Percentiles rank a stretch among this genome's conserved stretches.
Conservation (phyloP, 2,329 filamentous ascomycete species). For the Botryotinia globosa region DNA sequence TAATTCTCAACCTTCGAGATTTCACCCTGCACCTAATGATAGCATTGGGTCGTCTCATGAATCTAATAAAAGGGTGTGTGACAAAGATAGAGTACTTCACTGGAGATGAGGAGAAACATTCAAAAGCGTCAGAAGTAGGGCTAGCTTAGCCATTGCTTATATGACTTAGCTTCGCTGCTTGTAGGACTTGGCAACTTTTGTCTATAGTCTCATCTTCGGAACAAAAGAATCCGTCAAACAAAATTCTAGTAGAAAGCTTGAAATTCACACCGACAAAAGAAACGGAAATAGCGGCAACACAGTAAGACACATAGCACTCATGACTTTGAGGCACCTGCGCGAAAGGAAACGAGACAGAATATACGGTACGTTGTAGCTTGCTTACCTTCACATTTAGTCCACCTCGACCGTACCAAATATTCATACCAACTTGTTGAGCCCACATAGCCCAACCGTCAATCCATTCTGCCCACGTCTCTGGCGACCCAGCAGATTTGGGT, state of each 20-base stretch:
- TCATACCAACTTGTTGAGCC: constrained; percentile 63
- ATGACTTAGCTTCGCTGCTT: background rate
- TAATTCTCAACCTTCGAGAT: background rate
- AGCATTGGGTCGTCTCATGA: background rate
- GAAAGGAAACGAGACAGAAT: constrained; percentile 21
- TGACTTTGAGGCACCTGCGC: background rate
- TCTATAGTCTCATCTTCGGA: background rate
- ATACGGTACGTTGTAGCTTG: constrained; percentile 16
- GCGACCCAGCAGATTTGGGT: constrained; percentile 48
- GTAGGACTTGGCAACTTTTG: background rate
- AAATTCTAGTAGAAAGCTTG: background rate
- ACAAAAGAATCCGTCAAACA: background rate
- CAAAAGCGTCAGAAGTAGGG: background rate
- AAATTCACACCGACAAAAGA: background rate
- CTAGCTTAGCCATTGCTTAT: background rate
- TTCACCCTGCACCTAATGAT: background rate
- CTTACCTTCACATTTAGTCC: constrained; percentile 59
- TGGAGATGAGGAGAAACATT: background rate
- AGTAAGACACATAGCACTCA: background rate
- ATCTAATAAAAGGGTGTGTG: background rate
- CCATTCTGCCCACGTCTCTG: constrained; percentile 60
- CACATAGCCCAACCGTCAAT: constrained; percentile 64
- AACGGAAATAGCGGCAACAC: background rate
- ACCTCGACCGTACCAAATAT: constrained; percentile 65
- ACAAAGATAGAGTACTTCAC: background rate